phyloP scores from a whole-genome alignment of 139 green algal species.

The Chlamydomonas sphaeroides region DNA sequence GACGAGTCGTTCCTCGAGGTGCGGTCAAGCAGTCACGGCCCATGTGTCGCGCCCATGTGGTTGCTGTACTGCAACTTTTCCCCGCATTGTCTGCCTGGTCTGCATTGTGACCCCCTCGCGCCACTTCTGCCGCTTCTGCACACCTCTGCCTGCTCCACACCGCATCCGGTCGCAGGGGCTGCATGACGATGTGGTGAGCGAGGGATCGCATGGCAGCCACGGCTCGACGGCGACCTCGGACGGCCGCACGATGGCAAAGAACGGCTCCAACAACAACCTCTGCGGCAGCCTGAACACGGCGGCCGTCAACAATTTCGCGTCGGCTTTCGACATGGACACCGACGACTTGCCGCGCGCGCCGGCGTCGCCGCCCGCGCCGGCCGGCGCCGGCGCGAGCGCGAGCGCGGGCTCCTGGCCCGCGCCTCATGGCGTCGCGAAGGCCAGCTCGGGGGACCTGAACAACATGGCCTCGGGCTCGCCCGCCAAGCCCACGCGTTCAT shows the following conservation, averaged over 20 bases:
- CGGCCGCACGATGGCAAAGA: slow-evolving; percentile 10
- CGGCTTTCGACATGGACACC: slow-evolving; percentile 17
- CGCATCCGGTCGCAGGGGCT: not conserved
- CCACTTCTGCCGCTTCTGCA: too few relatives aligned
- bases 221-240: not conserved
- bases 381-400: too few relatives aligned
- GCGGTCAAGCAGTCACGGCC: not conserved
- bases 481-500: not conserved
- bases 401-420: not conserved
- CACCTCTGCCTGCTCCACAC: too few relatives aligned
- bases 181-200: slow-evolving; percentile 22
- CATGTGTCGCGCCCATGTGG: too few relatives aligned
- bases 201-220: slow-evolving; percentile 31
- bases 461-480: slow-evolving; percentile 22
- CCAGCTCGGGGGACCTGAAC: slow-evolving; percentile 15
- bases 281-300: not conserved
- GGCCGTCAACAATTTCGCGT: slow-evolving; percentile 13
- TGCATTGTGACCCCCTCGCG: too few relatives aligned
- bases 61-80: too few relatives aligned
- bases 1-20: slow-evolving; percentile 35
- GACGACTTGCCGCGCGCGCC: not conserved
- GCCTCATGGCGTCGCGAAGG: not conserved
- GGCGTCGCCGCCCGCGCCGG: not conserved
- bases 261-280: slow-evolving; percentile 15
- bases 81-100: too few relatives aligned